Percentiles rank a stretch among this genome's conserved stretches.
Conservation (phyloP, 2,329 filamentous ascomycete genomes). For the Sclerotinia spermophila region DNA sequence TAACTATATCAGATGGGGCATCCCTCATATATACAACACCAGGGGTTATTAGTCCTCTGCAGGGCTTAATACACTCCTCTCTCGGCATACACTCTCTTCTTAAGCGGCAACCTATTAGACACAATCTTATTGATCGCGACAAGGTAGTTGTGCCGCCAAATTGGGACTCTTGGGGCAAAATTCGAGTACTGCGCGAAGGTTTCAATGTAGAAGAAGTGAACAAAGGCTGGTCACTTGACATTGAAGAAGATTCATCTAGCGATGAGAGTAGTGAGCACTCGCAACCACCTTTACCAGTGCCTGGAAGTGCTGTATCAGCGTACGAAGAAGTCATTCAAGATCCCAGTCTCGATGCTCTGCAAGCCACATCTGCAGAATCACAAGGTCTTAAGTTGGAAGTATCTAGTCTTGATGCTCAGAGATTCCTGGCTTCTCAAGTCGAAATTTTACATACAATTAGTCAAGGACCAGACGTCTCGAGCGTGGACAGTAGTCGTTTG, state of each 20-base stretch:
- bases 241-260: conserved; percentile 53
- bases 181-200: conserved; percentile 82
- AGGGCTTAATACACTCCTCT: conserved; percentile 77
- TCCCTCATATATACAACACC: conserved; percentile 83
- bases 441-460: conserved; percentile 66
- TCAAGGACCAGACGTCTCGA: conserved; percentile 50
- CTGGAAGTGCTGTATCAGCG: conserved; percentile 61
- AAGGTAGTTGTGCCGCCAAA: conserved; percentile 93
- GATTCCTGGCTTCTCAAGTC: conserved; percentile 71
- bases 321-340: conserved; percentile 81
- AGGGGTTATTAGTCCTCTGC: conserved; percentile 71
- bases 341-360: conserved; percentile 60
- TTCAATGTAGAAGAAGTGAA: conserved; percentile 90
- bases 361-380: conserved; percentile 48
- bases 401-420: conserved; percentile 69
- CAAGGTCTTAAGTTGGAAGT: conserved; percentile 46
- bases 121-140: conserved; percentile 89
- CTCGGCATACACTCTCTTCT: conserved; percentile 81
- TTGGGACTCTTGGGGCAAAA: conserved; percentile 99
- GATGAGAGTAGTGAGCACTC: conserved; percentile 31
- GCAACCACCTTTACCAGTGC: conserved; percentile 19
- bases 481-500: conserved; percentile 31
- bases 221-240: conserved; percentile 80
- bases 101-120: conserved; percentile 73
- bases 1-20: conserved; percentile 59